phyloP scores from a whole-genome alignment of 495 filamentous ascomycete species.

The Elasticomyces elasticus region DNA sequence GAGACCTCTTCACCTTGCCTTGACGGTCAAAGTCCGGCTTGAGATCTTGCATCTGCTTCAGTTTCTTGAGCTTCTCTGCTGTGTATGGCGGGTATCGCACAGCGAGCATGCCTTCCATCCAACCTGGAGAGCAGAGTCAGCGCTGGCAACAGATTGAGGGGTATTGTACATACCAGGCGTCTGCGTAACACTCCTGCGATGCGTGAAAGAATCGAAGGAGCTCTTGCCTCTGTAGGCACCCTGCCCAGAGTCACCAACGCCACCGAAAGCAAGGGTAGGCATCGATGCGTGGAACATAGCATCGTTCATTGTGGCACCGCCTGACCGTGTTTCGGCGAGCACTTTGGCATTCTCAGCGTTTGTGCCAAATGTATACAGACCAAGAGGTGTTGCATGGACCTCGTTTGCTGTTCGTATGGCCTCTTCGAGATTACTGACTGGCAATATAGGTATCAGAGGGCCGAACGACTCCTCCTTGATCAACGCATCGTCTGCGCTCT shows the following conservation, averaged over 20 bases:
- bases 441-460: conserved; percentile 70
- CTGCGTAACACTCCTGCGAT: conserved; percentile 62
- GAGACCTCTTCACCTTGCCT: conserved; percentile 34
- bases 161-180: conserved; percentile 43
- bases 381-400: conserved; percentile 70
- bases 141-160: background rate
- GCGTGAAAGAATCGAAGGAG: conserved; percentile 74
- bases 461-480: conserved; percentile 80
- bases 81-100: conserved; percentile 75
- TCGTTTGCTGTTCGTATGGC: conserved; percentile 66
- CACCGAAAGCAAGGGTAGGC: conserved; percentile 74
- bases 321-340: conserved; percentile 31
- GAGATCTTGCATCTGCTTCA: conserved; percentile 44
- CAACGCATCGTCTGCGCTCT: conserved; percentile 64
- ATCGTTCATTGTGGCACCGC: conserved; percentile 34
- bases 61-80: conserved; percentile 47
- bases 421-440: conserved; percentile 65
- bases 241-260: conserved; percentile 75
- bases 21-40: conserved; percentile 78
- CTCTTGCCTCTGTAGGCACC: conserved; percentile 77
- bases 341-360: conserved; percentile 59
- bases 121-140: conserved; percentile 28
- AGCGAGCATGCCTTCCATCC: conserved; percentile 66
- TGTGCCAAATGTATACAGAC: conserved; percentile 73
- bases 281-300: conserved; percentile 68